Percentiles rank a stretch among this genome's conserved stretches.
Conservation (phyloP, 2,329 filamentous ascomycete genomes). For the Alternaria sp. region DNA sequence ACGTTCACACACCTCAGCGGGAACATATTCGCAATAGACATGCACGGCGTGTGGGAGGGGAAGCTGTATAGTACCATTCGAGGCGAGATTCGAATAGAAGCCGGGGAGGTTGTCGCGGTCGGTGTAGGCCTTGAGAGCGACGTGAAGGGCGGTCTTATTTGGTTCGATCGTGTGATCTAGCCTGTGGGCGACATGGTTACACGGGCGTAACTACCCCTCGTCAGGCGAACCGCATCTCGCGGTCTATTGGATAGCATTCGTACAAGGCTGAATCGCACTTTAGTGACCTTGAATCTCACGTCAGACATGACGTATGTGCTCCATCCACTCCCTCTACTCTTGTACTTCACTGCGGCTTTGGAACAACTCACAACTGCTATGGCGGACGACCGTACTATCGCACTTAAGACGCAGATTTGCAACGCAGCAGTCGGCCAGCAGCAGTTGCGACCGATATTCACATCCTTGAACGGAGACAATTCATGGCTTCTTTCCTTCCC, state of each 20-base stretch:
- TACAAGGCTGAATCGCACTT: not conserved
- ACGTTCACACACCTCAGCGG: not conserved
- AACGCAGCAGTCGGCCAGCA: not conserved
- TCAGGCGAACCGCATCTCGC: not conserved
- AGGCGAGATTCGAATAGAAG: not conserved
- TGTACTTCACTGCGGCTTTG: not conserved
- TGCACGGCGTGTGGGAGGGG: not conserved
- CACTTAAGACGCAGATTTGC: not conserved
- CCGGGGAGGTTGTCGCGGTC: not conserved
- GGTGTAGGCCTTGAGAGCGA: not conserved
- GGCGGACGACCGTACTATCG: not conserved
- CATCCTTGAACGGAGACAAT: not conserved
- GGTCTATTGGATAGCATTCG: not conserved
- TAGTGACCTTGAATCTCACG: not conserved
- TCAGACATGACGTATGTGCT: not conserved
- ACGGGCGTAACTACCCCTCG: not conserved
- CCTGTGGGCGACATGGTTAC: not conserved
- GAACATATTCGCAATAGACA: not conserved
- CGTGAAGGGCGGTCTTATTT: not conserved
- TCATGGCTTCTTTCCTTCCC: not conserved
- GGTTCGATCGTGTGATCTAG: not conserved
- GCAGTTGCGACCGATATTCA: not conserved
- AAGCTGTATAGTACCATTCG: not conserved
- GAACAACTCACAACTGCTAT: not conserved
- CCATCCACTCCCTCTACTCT: not conserved